phyloP scores from a whole-genome alignment of 2,329 filamentous ascomycete genomes.

The Lecanicillium sp. region DNA sequence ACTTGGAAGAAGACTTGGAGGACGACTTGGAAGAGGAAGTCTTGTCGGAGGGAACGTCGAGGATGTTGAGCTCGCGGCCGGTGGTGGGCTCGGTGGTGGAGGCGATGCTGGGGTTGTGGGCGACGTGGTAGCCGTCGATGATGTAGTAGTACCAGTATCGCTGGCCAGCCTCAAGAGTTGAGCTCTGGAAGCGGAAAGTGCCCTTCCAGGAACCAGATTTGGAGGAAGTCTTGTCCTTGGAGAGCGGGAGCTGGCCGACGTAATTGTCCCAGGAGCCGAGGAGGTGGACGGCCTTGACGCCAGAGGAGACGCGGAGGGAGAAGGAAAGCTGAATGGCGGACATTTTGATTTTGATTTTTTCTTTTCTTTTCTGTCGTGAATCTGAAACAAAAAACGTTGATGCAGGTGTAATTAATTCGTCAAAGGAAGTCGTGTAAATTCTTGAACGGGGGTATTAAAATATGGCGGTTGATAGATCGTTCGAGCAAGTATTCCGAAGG shows the following conservation, averaged over 20 bases:
- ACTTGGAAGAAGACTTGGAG: constrained; percentile 40
- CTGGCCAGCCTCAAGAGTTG: constrained; percentile 78
- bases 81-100: constrained; percentile 94
- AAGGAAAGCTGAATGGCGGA: constrained; percentile 91
- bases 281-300: constrained; percentile 95
- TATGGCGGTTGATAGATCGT: constrained; percentile 32
- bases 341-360: constrained; percentile 51
- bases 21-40: constrained; percentile 36
- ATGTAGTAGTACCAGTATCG: constrained; percentile 99
- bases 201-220: constrained; percentile 93
- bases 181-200: constrained; percentile 89
- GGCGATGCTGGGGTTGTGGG: constrained; percentile 86
- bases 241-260: constrained; percentile 85
- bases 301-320: constrained; percentile 88
- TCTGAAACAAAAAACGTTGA: constrained; percentile 28
- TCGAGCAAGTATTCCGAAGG: constrained; percentile 52
- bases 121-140: constrained; percentile 97
- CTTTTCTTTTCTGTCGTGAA: constrained; percentile 17
- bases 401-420: constrained; percentile 18
- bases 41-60: constrained; percentile 67
- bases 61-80: constrained; percentile 93
- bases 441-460: constrained; percentile 11
- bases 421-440: constrained; percentile 4
- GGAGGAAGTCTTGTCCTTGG: constrained; percentile 74
- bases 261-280: constrained; percentile 99